These are phyloP conservation scores for Colletotrichum sansevieriae DNA, from an alignment of 2,329 filamentous ascomycete species.

Conservation along the genomic window DNA sequence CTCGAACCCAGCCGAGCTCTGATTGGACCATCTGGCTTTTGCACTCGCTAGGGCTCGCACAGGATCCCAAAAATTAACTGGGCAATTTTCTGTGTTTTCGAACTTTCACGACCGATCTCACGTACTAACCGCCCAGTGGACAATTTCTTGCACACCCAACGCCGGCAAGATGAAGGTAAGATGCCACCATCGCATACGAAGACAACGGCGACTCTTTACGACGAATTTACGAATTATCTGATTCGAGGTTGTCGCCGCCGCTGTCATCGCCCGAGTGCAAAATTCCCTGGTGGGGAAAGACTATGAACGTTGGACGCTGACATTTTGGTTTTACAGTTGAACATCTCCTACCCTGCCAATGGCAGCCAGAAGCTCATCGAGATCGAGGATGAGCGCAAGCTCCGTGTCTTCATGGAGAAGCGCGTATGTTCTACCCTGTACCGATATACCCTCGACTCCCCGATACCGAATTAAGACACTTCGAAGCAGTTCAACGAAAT, in stretches of 20 bases:
- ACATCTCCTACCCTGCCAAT: slow-evolving; percentile 93
- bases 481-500: slow-evolving; percentile 36
- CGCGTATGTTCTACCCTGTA: slow-evolving; percentile 71
- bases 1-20: slow-evolving; percentile 18
- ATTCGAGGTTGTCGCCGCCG: neutral
- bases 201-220: neutral
- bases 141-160: slow-evolving; percentile 59
- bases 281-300: slow-evolving; percentile 7
- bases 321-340: slow-evolving; percentile 60
- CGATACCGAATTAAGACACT: slow-evolving; percentile 37
- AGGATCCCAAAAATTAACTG: slow-evolving; percentile 51
- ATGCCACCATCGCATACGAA: slow-evolving; percentile 6
- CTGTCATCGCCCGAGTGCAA: neutral
- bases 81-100: slow-evolving; percentile 45
- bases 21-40: slow-evolving; percentile 50
- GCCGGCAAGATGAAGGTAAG: slow-evolving; percentile 64
- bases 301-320: slow-evolving; percentile 49
- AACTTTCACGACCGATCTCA: slow-evolving; percentile 53
- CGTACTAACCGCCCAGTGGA: slow-evolving; percentile 56
- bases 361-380: slow-evolving; percentile 99
- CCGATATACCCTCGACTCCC: neutral
- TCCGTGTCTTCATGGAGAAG: slow-evolving; percentile 99
- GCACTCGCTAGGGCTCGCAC: slow-evolving; percentile 52
- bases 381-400: slow-evolving; percentile 99
- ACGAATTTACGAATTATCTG: neutral